Evolutionary conservation across 2,329 filamentous ascomycete species (phyloP).

Genomic region (Madurella mycetomatis): DNA sequence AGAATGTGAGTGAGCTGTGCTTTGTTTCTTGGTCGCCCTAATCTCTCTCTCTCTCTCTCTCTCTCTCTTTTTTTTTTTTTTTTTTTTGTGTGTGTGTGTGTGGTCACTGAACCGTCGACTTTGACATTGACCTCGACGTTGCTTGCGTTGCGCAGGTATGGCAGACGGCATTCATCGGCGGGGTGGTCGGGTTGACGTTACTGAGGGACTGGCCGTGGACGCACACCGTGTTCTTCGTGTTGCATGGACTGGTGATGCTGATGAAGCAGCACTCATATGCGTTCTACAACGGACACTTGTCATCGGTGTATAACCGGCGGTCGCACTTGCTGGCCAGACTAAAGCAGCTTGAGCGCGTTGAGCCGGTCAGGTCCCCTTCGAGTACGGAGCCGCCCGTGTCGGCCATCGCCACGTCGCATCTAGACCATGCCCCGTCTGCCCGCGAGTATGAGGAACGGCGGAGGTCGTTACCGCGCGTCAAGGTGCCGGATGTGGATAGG

Average conservation of each 20-base stretch:
- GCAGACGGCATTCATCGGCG: conserved; percentile 61
- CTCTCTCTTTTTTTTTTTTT: not conserved
- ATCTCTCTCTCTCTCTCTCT: not conserved
- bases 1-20: conserved; percentile 48
- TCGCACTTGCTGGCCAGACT: conserved; percentile 44
- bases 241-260: conserved; percentile 69
- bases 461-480: conserved; percentile 32
- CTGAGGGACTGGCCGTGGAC: conserved; percentile 78
- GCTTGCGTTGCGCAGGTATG: conserved; percentile 46
- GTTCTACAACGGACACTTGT: conserved; percentile 74
- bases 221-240: conserved; percentile 71
- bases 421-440: conserved; percentile 39
- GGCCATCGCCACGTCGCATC: conserved; percentile 43
- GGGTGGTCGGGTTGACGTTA: conserved; percentile 61
- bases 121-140: too few species aligned
- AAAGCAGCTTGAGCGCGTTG: conserved; percentile 52
- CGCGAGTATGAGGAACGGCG: conserved; percentile 39
- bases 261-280: conserved; percentile 83
- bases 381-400: conserved; percentile 38
- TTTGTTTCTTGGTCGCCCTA: too few species aligned
- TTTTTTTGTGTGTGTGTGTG: not conserved
- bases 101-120: not conserved
- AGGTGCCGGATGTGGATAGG: conserved; percentile 49
- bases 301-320: conserved; percentile 52
- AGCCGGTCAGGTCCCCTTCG: conserved; percentile 42